These are phyloP conservation scores for Brettanomyces anomalus DNA, from an alignment of 805 yeast genomes.

Conservation along the genomic window DNA sequence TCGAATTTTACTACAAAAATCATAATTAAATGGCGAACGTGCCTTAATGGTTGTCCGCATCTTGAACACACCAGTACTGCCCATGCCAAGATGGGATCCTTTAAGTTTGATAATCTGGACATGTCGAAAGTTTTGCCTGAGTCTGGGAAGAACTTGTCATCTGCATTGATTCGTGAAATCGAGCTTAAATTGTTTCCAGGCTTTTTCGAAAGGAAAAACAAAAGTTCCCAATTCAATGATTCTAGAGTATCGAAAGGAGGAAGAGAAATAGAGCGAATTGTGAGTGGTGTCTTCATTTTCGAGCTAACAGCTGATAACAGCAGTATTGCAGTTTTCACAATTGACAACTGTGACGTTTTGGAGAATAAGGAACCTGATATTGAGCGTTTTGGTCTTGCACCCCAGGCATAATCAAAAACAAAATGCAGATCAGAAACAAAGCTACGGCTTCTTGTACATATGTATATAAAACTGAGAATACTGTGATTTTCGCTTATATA, in stretches of 20 bases:
- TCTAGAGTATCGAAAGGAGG: not conserved
- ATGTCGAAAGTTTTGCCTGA: conserved; percentile 11
- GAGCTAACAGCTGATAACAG: conserved; percentile 52
- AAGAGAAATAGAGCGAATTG: conserved; percentile 26
- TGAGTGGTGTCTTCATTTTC: conserved; percentile 53
- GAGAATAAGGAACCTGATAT: conserved; percentile 29
- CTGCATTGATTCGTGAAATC: conserved; percentile 1
- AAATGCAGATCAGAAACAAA: too few species aligned
- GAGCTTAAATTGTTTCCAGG: not conserved
- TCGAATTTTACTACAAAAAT: conserved; percentile 39
- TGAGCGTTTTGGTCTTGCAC: conserved; percentile 13
- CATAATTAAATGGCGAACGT: conserved; percentile 48
- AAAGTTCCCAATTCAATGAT: not conserved
- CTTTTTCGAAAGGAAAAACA: not conserved
- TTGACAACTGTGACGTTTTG: conserved; percentile 55
- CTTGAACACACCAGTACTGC: conserved; percentile 22
- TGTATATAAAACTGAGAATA: not conserved
- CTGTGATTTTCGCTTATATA: too few species aligned
- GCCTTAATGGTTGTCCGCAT: conserved; percentile 43
- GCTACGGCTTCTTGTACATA: not conserved
- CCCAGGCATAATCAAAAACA: conserved; percentile 12
- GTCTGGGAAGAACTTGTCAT: not conserved
- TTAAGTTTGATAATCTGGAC: conserved; percentile 14
- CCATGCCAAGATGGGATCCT: conserved; percentile 20
- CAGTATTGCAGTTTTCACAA: conserved; percentile 49